Percentiles rank a stretch among this genome's conserved stretches.
phyloP scores from a whole-genome alignment of 2,329 filamentous ascomycete species.

The Graphilbum fragrans region DNA sequence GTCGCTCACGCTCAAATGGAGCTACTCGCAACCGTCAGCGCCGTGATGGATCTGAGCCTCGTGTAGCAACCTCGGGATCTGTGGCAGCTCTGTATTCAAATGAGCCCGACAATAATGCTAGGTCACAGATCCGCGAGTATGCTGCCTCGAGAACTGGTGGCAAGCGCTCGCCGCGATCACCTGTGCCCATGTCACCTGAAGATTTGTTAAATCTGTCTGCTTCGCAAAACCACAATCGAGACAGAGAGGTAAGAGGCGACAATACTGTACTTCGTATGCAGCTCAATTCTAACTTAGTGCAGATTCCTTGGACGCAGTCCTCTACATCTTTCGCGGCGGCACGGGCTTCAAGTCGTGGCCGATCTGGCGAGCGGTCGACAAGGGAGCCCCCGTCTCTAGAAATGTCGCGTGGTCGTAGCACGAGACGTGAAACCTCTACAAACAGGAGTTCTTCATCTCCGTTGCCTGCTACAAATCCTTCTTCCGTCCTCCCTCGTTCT shows the following conservation, averaged over 20 bases:
- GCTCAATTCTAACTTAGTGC: too few relatives aligned
- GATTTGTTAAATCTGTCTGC: conserved; percentile 59
- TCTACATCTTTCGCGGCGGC: too few relatives aligned
- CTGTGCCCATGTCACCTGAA: conserved; percentile 87
- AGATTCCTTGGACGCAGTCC: too few relatives aligned
- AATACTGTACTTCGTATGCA: too few relatives aligned
- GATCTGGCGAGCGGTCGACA: conserved; percentile 20
- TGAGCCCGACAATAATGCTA: too few relatives aligned
- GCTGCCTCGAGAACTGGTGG: conserved; percentile 46
- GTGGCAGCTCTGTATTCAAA: too few relatives aligned
- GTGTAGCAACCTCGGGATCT: too few relatives aligned
- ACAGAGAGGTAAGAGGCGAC: too few relatives aligned
- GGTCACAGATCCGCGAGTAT: too few relatives aligned
- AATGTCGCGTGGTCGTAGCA: conserved; percentile 47
- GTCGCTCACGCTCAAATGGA: conserved; percentile 13
- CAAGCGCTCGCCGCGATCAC: conserved; percentile 84
- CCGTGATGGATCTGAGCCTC: too few relatives aligned
- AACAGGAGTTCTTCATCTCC: conserved; percentile 70
- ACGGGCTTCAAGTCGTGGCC: conserved; percentile 35
- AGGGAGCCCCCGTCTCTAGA: conserved; percentile 37
- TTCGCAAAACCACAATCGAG: too few relatives aligned
- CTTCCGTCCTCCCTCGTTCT: conserved; percentile 35
- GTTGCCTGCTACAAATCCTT: too few relatives aligned
- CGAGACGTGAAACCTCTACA: conserved; percentile 43
- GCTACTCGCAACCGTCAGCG: not conserved